Conservation (phyloP, 768 basidiomycete genomes). For the Phallus indusiatus region DNA sequence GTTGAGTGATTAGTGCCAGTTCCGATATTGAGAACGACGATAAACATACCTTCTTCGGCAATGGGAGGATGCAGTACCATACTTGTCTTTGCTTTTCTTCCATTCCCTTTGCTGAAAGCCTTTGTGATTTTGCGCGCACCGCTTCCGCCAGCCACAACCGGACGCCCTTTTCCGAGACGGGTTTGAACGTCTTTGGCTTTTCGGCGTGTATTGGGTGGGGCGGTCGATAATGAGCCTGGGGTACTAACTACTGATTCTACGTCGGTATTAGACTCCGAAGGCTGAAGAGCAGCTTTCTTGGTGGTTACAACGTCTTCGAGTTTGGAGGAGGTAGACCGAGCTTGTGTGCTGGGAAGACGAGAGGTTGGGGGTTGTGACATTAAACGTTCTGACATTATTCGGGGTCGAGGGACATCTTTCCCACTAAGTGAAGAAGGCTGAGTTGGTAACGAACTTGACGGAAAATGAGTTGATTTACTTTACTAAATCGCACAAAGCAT, state of each 20-base stretch:
- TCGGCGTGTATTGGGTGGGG: conserved; percentile 31
- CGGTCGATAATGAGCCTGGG: not conserved
- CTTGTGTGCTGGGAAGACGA: conserved; percentile 18
- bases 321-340: conserved; percentile 15
- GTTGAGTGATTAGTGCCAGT: not conserved
- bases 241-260: not conserved
- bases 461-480: conserved; percentile 4
- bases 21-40: not conserved
- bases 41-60: conserved; percentile 25
- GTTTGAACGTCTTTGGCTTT: conserved; percentile 68
- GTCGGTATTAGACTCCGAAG: conserved; percentile 1
- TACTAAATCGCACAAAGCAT: conserved; percentile 50
- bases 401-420: conserved; percentile 27
- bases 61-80: conserved; percentile 50
- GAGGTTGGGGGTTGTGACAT: conserved; percentile 15
- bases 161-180: conserved; percentile 63
- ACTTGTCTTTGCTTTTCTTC: conserved; percentile 38
- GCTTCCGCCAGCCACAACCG: conserved; percentile 51
- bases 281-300: conserved; percentile 29
- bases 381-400: conserved; percentile 22
- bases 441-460: conserved; percentile 1
- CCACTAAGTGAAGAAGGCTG: conserved; percentile 18
- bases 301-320: conserved; percentile 27
- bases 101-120: conserved; percentile 40
- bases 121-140: conserved; percentile 61